phyloP scores from a whole-genome alignment of 1,139 yeast genomes.

The Saccharomyces hybrid region DNA sequence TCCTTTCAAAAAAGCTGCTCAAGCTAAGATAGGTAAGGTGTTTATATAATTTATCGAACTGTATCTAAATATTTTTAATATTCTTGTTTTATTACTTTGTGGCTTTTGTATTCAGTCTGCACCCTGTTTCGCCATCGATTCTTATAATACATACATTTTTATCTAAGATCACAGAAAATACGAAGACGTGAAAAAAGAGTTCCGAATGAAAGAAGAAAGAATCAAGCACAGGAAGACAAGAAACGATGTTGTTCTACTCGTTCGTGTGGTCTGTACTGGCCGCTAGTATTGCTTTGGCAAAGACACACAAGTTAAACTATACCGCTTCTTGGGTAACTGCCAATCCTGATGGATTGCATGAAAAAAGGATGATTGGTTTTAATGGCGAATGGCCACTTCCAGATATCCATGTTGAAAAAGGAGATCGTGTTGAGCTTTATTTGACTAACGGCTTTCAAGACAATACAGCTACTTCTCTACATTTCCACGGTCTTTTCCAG shows the following conservation, averaged over 20 bases:
- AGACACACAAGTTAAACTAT: constrained; percentile 45
- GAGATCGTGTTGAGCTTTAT: constrained; percentile 53
- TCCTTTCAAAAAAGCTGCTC: background rate
- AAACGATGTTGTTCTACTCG: background rate
- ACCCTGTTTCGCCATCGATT: background rate
- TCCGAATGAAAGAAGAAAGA: background rate
- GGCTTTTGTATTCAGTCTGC: background rate
- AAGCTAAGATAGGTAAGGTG: background rate
- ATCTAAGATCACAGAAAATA: background rate
- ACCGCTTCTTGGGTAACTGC: constrained; percentile 47
- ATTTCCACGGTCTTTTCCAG: constrained; percentile 72
- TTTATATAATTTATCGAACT: background rate
- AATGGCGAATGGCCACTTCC: constrained; percentile 74
- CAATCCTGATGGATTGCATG: constrained; percentile 50
- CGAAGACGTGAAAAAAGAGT: background rate
- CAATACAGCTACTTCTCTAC: constrained; percentile 45
- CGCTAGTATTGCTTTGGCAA: constrained; percentile 8
- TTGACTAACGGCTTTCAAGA: constrained; percentile 51
- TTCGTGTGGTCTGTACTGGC: constrained; percentile 1
- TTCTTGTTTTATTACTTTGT: background rate
- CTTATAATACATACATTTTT: background rate
- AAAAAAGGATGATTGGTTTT: constrained; percentile 52
- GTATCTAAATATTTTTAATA: background rate
- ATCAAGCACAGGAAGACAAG: background rate
- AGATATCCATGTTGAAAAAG: constrained; percentile 49